Percentiles rank a stretch among this genome's conserved stretches.
Evolutionary conservation across 2,329 filamentous ascomycete genomes (phyloP).

Genomic region (Penicillium sp.): DNA sequence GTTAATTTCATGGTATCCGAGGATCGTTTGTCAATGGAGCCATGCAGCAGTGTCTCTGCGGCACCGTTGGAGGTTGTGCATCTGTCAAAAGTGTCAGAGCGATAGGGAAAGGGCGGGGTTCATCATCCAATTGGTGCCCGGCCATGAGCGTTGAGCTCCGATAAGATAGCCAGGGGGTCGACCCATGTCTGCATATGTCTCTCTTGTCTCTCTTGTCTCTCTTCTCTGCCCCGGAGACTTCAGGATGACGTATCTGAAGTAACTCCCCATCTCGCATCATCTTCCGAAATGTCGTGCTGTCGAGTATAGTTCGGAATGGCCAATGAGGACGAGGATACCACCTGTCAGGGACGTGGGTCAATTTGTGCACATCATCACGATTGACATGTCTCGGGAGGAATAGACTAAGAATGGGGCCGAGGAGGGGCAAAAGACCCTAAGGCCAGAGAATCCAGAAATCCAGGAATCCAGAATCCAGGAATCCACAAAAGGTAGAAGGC

Average conservation of each 20-base stretch:
- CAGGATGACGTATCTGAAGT: neutral
- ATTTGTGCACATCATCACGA: neutral
- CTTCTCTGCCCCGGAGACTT: neutral
- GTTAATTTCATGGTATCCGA: neutral
- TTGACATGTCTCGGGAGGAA: slow-evolving; percentile 1
- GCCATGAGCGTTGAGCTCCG: slow-evolving; percentile 6
- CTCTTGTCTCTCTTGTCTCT: neutral
- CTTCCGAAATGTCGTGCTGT: neutral
- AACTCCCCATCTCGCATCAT: neutral
- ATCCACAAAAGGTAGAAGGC: neutral
- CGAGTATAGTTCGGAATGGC: neutral
- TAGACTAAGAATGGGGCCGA: neutral
- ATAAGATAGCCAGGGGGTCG: slow-evolving; percentile 10
- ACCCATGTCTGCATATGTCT: neutral
- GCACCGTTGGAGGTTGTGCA: slow-evolving; percentile 5
- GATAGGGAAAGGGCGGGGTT: neutral
- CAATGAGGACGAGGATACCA: slow-evolving; percentile 1
- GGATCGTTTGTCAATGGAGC: slow-evolving; percentile 8
- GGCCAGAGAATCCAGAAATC: neutral
- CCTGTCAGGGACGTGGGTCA: neutral
- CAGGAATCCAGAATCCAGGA: neutral
- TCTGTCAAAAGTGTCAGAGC: neutral
- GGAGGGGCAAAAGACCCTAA: neutral
- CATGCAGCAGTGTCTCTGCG: slow-evolving; percentile 8
- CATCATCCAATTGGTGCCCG: slow-evolving; percentile 8